Evolutionary conservation across 768 basidiomycete species (phyloP), one percentile per base, ranked within the genome.

Genomic region (Russula emetica): DNA sequence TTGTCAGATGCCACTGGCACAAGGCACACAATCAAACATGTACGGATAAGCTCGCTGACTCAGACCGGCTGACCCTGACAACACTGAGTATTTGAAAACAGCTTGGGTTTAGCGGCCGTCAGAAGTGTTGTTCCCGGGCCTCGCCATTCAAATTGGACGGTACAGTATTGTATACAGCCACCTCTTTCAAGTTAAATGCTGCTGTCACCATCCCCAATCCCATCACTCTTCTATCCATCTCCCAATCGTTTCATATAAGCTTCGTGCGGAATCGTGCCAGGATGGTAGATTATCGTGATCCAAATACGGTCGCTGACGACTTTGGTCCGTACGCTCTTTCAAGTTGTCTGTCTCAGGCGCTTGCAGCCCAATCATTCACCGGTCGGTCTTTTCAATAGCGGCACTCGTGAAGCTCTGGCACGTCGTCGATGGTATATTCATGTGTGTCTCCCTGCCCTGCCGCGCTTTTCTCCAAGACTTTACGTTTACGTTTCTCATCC

Each of bases 281-380:
- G 62, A 63, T 63, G 62, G 55, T 52, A 6, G 11, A 63, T n/a
- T 63, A 44, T 22, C 49, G 28, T 0, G 26, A 44, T 32, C 55
- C 56, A 18, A 50, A 0, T 34, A 49, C 26, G 6, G 20, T 63
- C 10, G 14, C 16, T 14, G 18, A 26, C 13, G 49, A 50, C 10
- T 24, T 8, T 1, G 11, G 49, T 50, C 0, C 24, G 49, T 26
- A 50, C 5, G 24, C 24, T 16, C 5, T 34, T 30, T n/a, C n/a
- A n/a, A n/a, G n/a, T n/a, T 7, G 11, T n/a, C 13, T 28, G 2
- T 18, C 10, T 44, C 24, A 14, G 24, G 22, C 5, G 24, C 14
- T 26, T 16, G 9, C 24, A 9, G 45, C 22, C 11, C 20, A 45
- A 11, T 8, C 11, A 36, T 38, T 22, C 5, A 54, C 20, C 6